These are phyloP conservation scores for Mimosa bimucronata DNA, from an alignment of 306 rosid species.

Conservation along the genomic window DNA sequence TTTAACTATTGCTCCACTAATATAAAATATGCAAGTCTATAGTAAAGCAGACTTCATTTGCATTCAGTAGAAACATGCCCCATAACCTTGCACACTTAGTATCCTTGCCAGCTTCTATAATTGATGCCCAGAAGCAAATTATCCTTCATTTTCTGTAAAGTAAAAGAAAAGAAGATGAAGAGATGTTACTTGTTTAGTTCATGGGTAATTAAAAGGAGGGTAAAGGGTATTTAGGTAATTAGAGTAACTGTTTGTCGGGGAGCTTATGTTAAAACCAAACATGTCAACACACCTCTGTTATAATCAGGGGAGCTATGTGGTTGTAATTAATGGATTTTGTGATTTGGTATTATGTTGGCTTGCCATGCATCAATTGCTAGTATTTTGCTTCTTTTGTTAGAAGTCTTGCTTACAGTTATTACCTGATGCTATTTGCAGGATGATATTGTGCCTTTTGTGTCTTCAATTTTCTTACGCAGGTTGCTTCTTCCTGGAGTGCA, in stretches of 20 bases:
- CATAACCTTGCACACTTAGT: background rate
- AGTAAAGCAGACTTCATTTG: background rate
- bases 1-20: background rate
- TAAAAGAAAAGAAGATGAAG: constrained; percentile 25
- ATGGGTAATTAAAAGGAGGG: background rate
- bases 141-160: constrained; percentile 10
- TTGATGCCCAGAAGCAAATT: constrained; percentile 33
- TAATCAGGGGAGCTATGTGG: background rate
- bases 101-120: constrained; percentile 5
- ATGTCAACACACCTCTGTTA: background rate
- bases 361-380: background rate
- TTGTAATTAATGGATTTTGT: background rate
- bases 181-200: background rate
- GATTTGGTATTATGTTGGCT: background rate
- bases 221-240: background rate
- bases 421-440: constrained; percentile 58
- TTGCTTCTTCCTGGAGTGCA: constrained; percentile 89
- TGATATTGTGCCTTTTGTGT: constrained; percentile 64
- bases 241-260: background rate
- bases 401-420: constrained; percentile 33
- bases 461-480: constrained; percentile 81
- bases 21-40: constrained; percentile 30
- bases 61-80: background rate
- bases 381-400: constrained; percentile 37
- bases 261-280: background rate